A percentile compares a stretch with the other conserved stretches of the same genome.
Evolutionary conservation across 768 basidiomycete species (phyloP).

Genomic region (Lactarius pseudohatsudake): DNA sequence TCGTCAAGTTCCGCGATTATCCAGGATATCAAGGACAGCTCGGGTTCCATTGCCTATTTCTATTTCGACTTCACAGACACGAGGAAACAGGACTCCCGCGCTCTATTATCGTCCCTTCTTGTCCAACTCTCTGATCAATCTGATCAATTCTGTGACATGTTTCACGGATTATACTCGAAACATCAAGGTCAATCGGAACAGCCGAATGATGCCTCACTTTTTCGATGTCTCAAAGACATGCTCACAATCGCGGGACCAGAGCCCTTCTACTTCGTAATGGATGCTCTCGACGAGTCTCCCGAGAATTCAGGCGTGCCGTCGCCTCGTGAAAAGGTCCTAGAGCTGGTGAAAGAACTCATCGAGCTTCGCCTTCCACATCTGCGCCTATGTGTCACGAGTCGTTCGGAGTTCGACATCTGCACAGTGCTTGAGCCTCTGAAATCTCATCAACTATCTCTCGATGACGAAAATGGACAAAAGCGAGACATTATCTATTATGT

Average conservation of each 20-base stretch:
- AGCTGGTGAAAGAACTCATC: not conserved
- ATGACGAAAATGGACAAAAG: not conserved
- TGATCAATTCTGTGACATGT: not conserved
- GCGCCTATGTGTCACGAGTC: not conserved
- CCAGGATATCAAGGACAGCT: not conserved
- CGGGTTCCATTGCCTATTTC: not conserved
- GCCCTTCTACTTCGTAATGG: not conserved
- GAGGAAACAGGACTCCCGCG: not conserved
- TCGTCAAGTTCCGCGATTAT: conserved; percentile 8
- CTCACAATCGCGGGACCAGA: not conserved
- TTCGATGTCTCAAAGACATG: conserved; percentile 8
- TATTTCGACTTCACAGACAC: not conserved
- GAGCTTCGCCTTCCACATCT: not conserved
- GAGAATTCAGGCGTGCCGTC: not conserved
- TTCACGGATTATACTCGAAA: not conserved
- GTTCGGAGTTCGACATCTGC: not conserved
- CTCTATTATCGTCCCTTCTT: conserved; percentile 5
- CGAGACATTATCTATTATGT: not conserved
- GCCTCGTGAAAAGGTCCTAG: not conserved
- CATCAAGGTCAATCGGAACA: not conserved
- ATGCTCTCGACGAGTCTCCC: conserved; percentile 10
- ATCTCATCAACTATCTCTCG: not conserved
- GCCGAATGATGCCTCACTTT: not conserved
- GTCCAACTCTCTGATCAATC: conserved; percentile 12
- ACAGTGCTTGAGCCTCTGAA: not conserved